These are phyloP conservation scores for Thelonectria olida DNA, from an alignment of 2,329 filamentous ascomycete species.

Conservation along the genomic window DNA sequence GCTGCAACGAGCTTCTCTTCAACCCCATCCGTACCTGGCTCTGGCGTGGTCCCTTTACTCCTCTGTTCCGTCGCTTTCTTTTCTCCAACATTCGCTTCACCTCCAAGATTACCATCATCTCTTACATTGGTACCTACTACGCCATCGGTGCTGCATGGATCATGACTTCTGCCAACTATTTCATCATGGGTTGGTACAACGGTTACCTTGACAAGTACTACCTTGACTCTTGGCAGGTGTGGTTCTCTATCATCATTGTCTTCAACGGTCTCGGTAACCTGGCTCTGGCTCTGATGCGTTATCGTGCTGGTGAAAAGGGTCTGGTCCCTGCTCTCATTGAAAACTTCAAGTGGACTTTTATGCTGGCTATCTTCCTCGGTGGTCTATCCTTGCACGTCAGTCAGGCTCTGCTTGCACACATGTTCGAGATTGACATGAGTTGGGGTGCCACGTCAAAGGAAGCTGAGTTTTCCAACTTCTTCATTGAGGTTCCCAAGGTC, in stretches of 20 bases:
- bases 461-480: constrained; percentile 82
- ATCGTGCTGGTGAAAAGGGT: constrained; percentile 71
- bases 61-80: constrained; percentile 79
- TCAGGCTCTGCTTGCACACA: constrained; percentile 81
- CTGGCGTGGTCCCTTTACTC: constrained; percentile 79
- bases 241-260: constrained; percentile 82
- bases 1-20: constrained; percentile 85
- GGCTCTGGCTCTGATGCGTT: constrained; percentile 76
- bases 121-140: constrained; percentile 84
- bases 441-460: constrained; percentile 90
- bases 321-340: constrained; percentile 67
- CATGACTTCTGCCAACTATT: constrained; percentile 78
- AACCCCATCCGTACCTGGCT: constrained; percentile 80
- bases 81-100: constrained; percentile 78
- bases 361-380: constrained; percentile 83
- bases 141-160: constrained; percentile 81
- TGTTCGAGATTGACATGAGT: constrained; percentile 86
- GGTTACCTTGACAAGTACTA: constrained; percentile 84
- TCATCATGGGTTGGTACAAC: constrained; percentile 79
- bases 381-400: constrained; percentile 83
- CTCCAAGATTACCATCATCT: constrained; percentile 79
- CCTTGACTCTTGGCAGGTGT: constrained; percentile 80
- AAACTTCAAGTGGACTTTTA: constrained; percentile 78
- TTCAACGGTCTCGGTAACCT: constrained; percentile 81
- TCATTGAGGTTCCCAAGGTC: constrained; percentile 83